Base-by-base conservation (phyloP, 257 asterid genomes). In the Penstemon davidsonii region DNA sequence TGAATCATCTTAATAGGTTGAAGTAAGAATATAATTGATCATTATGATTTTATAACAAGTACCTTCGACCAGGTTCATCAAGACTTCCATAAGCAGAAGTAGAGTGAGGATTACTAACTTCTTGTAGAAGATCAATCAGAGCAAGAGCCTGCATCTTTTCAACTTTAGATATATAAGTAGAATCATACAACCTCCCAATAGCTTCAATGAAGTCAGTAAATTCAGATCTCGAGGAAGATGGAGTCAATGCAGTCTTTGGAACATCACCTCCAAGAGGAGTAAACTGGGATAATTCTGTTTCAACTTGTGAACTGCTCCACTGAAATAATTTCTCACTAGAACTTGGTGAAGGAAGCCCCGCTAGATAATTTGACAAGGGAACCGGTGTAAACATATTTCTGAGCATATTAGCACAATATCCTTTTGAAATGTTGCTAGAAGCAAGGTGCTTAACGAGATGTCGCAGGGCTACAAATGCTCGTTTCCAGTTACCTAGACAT, bases 1-100 rank as follows among this genome's bases (percentile, higher is more conserved):
- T 41, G 33, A 33, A 49, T 46, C 60, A 60, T 58, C 67, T 64
- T 55, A 59, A 54, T 40, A 44, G 19, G 71, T 55, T 40, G 57
- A 52, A 60, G n/a, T 19, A 42, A 42, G 64, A 64, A 42, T 44
- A 70, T 33, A 13, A 60, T 60, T 54, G 60, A 50, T 33, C 41
- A n/a, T 25, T 25, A 25, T 25, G 33, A 25, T 1, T 25, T 25
- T 25, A 25, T 25, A 25, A 64, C 53, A 60, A 65, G 33, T 83
- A 88, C 99, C 96, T 90, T 80, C 91, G 82, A 74, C 97, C 97
- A 75, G 96, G 85, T 69, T 86, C 99, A 83, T 93, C 99, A 75
- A 93, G 96, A 77, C 97, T 85, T 79, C 82, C 90, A 84, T 84
- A 90, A 67, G 89, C 92, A 79, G 97, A 93, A 67, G 75, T 70